These are phyloP conservation scores for Lentinula sp. DNA, from an alignment of 768 basidiomycete species.

Conservation along the genomic window DNA sequence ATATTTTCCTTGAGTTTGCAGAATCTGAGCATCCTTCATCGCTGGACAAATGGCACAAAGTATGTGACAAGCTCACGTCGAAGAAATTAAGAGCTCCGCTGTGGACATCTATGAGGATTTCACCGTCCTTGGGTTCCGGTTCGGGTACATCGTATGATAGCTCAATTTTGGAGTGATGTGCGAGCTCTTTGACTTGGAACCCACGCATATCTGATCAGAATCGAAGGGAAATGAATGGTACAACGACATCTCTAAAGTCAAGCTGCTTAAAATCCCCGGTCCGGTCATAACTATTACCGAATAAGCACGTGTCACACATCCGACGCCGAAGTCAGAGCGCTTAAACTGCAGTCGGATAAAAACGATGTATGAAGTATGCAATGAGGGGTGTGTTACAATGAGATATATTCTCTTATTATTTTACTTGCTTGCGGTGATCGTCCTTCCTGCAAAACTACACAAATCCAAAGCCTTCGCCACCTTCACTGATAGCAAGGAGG, in stretches of 20 bases:
- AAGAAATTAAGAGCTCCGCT: slow-evolving; percentile 77
- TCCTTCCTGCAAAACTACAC: neutral
- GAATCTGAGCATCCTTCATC: slow-evolving; percentile 40
- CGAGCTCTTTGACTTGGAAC: slow-evolving; percentile 65
- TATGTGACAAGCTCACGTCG: slow-evolving; percentile 33
- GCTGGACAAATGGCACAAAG: neutral
- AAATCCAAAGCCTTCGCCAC: slow-evolving; percentile 94
- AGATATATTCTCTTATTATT: slow-evolving; percentile 17
- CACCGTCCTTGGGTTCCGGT: slow-evolving; percentile 41
- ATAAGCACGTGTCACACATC: too few relatives aligned
- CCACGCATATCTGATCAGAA: slow-evolving; percentile 52
- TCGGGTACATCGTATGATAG: slow-evolving; percentile 50
- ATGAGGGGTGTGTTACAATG: neutral
- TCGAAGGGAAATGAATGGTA: neutral
- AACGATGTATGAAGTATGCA: neutral
- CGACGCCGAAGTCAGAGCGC: neutral
- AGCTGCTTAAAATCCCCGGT: neutral
- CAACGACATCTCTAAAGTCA: neutral
- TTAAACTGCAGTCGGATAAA: too few relatives aligned
- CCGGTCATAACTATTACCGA: neutral
- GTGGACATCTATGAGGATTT: slow-evolving; percentile 73
- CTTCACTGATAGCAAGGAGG: slow-evolving; percentile 90
- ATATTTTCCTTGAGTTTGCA: slow-evolving; percentile 88
- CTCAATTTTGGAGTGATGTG: slow-evolving; percentile 59
- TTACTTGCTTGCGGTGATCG: slow-evolving; percentile 9